Base-by-base conservation (phyloP, 345 rosid genomes). In the Rhodamnia rubescens region DNA sequence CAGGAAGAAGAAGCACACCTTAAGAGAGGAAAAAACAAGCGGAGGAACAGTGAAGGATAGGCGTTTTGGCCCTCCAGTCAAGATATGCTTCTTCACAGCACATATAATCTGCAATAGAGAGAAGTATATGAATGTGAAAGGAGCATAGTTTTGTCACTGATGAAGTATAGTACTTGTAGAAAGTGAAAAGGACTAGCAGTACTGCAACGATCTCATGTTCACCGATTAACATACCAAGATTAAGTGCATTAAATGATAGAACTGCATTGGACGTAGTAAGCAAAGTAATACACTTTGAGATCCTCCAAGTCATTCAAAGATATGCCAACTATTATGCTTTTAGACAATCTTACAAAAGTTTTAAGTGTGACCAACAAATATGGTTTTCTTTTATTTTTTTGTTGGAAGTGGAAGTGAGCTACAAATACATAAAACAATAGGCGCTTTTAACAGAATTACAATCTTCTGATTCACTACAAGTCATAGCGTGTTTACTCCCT, bases 41-140 rank as follows among this genome's bases (percentile, higher is more conserved):
- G 99, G 96, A 87, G 99, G 98, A 92, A 96, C 91, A 83, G 99
- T 97, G 90, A 91, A 97, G 81, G 97, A 93, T 29, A 97, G 91
- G 58, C 96, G 98, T 89, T 89, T 97, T 85, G 97, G 95, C 84
- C 99, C 99, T 86, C 99, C 99, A 59, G 92, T 91, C 90, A 97
- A 91, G 85, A 97, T 91, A 90, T 95, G 95, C 91, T 93, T 93
- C 94, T 91, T 95, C 89, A 97, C 93, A 7, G 90, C 88, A 92
- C 89, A 88, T 89, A 97, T 91, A 85, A 97, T 94, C 99, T 97
- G 95, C 92, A 91, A 90, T 74, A 27, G 47, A 36, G 18, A 85
- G 81, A 50, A 54, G 78, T 32, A 69, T 36, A 36, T 36, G 78
- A 69, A 69, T 36, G 20, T 16, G 22, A 69, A 69, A 69, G 78